Evolutionary conservation across 345 rosid species (phyloP), one percentile per base, ranked within the genome.

Genomic region (Atalantia buxifolia): DNA sequence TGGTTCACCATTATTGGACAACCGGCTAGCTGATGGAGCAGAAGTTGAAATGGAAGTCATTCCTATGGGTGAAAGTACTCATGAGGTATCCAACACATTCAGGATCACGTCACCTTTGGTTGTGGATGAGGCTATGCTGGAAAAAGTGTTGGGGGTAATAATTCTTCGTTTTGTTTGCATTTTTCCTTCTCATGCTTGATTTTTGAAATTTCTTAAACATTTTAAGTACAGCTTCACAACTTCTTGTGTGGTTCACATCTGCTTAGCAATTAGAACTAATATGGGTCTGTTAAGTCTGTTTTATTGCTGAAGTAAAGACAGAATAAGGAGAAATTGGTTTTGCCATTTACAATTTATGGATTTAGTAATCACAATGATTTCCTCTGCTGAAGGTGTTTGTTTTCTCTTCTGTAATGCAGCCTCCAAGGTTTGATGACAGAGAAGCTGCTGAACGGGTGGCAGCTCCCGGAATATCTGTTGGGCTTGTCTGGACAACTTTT

Each of bases 31-130:
- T 45, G 98, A 90, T 81, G 99, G 94, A 78, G 93, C 87, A 67
- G 99, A 96, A 83, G 90, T 96, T 85, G 99, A 94, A 86, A 94
- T 96, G 98, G 99, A 96, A 89, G 91, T 96, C 81, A 92, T 96
- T 82, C 95, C 97, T 36, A 91, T 96, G 87, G 94, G 89, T 81
- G 95, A 86, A 83, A 91, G 81, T 86, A 90, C 80, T 82, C 95
- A 92, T 83, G 98, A 90, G 80, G 85, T 96, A 74, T 82, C 97
- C 60, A 80, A 80, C 79, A 78, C 97, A 60, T 94, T 91, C 86
- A 89, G 81, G 81, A 85, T 89, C 65, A 80, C 92, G 74, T 90
- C 97, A 36, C 81, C 92, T 83, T 75, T 96, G 86, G 89, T 92
- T 82, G 93, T 91, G 48, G 99, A 96, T 82, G 98, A 90, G 83